Percentiles rank a stretch among this genome's conserved stretches.
These are phyloP conservation scores for Pezicula radicicola DNA, from an alignment of 2,329 filamentous ascomycete species.

Conservation along the genomic window DNA sequence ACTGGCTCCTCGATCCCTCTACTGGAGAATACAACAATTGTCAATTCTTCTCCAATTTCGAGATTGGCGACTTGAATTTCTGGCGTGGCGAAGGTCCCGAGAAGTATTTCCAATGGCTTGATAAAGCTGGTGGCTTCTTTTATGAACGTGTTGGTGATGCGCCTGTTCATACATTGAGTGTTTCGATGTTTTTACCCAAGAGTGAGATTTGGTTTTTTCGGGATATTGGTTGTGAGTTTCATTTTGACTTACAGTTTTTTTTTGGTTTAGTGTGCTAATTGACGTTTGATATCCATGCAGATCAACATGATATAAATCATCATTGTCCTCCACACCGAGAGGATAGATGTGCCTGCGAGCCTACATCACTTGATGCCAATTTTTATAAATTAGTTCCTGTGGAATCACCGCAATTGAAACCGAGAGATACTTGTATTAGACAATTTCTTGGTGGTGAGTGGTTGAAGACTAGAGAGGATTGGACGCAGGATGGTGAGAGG, in stretches of 20 bases:
- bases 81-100: constrained; percentile 80
- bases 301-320: constrained; percentile 69
- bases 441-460: constrained; percentile 40
- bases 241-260: no score
- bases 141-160: constrained; percentile 98
- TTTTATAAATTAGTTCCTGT: constrained; percentile 45
- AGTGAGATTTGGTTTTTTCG: constrained; percentile 96
- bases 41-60: constrained; percentile 99
- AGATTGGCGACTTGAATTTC: constrained; percentile 90
- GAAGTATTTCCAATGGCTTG: constrained; percentile 85
- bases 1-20: constrained; percentile 78
- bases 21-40: constrained; percentile 91
- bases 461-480: constrained; percentile 39
- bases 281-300: no score
- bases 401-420: constrained; percentile 44
- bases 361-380: constrained; percentile 39
- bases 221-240: constrained; percentile 69
- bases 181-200: constrained; percentile 79
- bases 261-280: no score
- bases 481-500: constrained; percentile 36
- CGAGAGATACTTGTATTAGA: constrained; percentile 42
- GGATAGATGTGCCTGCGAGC: constrained; percentile 38
- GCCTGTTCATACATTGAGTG: constrained; percentile 92
- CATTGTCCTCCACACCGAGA: constrained; percentile 31
- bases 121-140: constrained; percentile 91